Evolutionary conservation across 1,284 basidiomycete species (phyloP).

Genomic region (Rhodotorula glutinis): DNA sequence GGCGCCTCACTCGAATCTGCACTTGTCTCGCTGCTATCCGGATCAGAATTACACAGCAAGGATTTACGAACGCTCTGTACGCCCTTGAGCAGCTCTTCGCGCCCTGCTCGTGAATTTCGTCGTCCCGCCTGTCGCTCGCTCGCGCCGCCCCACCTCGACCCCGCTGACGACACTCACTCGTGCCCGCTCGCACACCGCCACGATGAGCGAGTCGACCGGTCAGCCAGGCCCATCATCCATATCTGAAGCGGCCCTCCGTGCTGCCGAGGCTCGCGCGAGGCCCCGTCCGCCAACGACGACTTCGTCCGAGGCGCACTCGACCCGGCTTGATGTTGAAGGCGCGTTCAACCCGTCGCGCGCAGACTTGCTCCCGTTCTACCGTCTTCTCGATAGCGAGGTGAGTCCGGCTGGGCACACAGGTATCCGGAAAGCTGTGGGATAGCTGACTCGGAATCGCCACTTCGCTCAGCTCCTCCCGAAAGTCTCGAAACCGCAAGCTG

Average conservation of each 20-base stretch:
- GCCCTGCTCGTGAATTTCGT: too few relatives aligned
- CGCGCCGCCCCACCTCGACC: too few relatives aligned
- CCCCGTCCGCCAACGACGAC: neutral
- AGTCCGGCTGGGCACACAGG: neutral
- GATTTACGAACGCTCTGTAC: too few relatives aligned
- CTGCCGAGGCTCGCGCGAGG: neutral
- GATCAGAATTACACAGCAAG: too few relatives aligned
- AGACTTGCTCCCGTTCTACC: slow-evolving; percentile 26
- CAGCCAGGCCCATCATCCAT: neutral
- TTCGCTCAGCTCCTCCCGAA: slow-evolving; percentile 26
- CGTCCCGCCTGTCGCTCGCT: too few relatives aligned
- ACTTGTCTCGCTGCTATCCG: too few relatives aligned
- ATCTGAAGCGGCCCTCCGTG: neutral
- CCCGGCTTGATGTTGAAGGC: neutral
- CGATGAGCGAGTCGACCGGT: neutral
- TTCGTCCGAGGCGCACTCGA: slow-evolving; percentile 1
- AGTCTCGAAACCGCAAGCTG: slow-evolving; percentile 27
- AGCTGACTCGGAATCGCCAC: neutral
- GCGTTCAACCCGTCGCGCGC: slow-evolving; percentile 21
- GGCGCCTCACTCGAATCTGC: too few relatives aligned
- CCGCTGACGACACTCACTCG: too few relatives aligned
- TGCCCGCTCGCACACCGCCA: too few relatives aligned
- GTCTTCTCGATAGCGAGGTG: slow-evolving; percentile 25
- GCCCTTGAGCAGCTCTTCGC: too few relatives aligned
- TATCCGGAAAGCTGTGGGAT: neutral